phyloP scores from a whole-genome alignment of 2,329 filamentous ascomycete genomes.

The Moelleriella libera region DNA sequence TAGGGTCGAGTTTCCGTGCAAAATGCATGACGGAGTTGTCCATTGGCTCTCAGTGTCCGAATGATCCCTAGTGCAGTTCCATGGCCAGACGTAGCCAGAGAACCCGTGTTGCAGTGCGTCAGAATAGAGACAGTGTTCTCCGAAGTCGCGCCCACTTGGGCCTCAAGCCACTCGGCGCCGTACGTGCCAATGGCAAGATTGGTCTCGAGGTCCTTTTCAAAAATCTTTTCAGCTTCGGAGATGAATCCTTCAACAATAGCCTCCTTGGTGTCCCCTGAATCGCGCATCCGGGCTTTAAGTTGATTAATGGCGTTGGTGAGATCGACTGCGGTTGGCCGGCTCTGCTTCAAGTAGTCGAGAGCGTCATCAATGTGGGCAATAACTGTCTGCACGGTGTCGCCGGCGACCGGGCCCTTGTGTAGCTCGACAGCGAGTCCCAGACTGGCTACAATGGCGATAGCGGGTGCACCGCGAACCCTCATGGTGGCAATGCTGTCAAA shows the following conservation, averaged over 20 bases:
- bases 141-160: conserved; percentile 35
- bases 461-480: conserved; percentile 68
- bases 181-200: conserved; percentile 75
- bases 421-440: conserved; percentile 80
- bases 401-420: conserved; percentile 33
- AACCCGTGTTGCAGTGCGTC: conserved; percentile 97
- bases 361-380: conserved; percentile 61
- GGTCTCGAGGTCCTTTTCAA: conserved; percentile 73
- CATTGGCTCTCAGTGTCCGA: conserved; percentile 57
- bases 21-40: conserved; percentile 66
- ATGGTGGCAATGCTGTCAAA: conserved; percentile 75
- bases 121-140: conserved; percentile 57
- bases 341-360: conserved; percentile 76
- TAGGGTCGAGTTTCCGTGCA: conserved; percentile 96
- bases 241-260: conserved; percentile 59
- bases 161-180: conserved; percentile 71
- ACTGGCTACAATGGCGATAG: conserved; percentile 94
- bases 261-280: conserved; percentile 28
- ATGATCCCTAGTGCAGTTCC: conserved; percentile 92
- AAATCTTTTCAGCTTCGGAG: conserved; percentile 68
- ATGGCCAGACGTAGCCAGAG: conserved; percentile 92
- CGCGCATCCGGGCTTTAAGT: conserved; percentile 50
- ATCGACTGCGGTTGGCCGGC: conserved; percentile 88
- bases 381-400: conserved; percentile 36
- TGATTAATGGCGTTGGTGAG: conserved; percentile 78